A percentile compares a stretch with the other conserved stretches of the same genome.
phyloP scores from a whole-genome alignment of 2,329 filamentous ascomycete species.

The Penicillium palitans region DNA sequence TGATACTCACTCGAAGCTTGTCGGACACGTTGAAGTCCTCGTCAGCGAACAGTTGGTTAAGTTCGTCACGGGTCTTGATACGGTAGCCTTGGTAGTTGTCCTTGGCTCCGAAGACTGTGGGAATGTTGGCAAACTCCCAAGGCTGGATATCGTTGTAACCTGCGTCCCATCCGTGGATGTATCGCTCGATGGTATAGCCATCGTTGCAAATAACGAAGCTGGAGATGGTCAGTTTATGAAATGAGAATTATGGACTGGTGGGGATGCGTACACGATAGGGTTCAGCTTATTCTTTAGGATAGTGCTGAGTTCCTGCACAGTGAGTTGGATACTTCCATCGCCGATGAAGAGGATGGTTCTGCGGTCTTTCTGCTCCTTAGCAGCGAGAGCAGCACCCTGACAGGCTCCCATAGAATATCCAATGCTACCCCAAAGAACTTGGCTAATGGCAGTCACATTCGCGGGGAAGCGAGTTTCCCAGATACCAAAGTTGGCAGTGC shows the following conservation, averaged over 20 bases:
- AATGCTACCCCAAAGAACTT: conserved; percentile 71
- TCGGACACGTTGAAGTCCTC: conserved; percentile 60
- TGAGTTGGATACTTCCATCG: conserved; percentile 83
- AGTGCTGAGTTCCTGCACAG: conserved; percentile 78
- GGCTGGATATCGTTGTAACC: conserved; percentile 76
- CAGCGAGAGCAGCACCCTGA: conserved; percentile 71
- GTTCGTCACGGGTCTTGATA: conserved; percentile 67
- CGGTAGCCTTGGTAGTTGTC: conserved; percentile 63
- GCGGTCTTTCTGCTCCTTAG: conserved; percentile 62
- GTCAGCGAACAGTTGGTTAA: conserved; percentile 65
- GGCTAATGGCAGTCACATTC: conserved; percentile 76
- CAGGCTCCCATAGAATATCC: conserved; percentile 64
- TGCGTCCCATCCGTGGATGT: conserved; percentile 79
- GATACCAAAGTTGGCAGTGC: conserved; percentile 84
- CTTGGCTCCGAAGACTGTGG: conserved; percentile 66
- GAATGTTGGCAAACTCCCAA: conserved; percentile 72
- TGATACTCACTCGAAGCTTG: conserved; percentile 42
- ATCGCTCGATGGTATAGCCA: conserved; percentile 85
- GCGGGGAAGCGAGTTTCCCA: conserved; percentile 79
- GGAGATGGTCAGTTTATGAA: conserved; percentile 36
- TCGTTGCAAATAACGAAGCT: conserved; percentile 81
- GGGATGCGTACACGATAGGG: conserved; percentile 66
- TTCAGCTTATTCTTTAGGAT: conserved; percentile 75
- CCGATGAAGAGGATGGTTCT: conserved; percentile 84
- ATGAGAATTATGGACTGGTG: neutral